Evolutionary conservation across 257 asterid species (phyloP), one percentile per base, ranked within the genome.

Genomic region (Nicotiana obtusifolia): DNA sequence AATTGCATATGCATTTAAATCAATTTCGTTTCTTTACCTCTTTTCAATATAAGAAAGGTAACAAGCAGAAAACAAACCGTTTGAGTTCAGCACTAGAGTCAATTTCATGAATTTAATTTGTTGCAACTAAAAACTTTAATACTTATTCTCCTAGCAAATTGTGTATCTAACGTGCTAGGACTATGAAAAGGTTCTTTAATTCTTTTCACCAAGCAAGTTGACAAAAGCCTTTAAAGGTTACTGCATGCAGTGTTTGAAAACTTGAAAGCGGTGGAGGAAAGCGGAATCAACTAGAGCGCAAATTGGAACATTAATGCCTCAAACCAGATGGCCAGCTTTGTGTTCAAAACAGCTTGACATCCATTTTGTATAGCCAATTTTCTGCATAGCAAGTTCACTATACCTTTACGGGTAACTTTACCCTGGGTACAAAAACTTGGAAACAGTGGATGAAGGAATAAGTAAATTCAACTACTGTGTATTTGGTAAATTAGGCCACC

Each of bases 341-440:
- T 20, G 49, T 11, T 4, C 1, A 41, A 69, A 41, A n/a, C 33
- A 41, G n/a, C 20, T 69, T 41, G 57, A 69, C 3, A 69, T 69
- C 44, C 76, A 67, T 67, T 67, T 67, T 67, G 76, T 47, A 67
- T 35, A 37, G 54, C 76, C 30, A 67, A 67, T 33, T 33, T 67
- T 35, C 10, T 52, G 26, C 53, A 67, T 26, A 67, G 54, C 17
- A 67, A 67, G 76, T 19, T 33, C 3, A 4, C 0, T 9, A 33
- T n/a, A 68, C 22, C 8, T 37, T 68, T 15, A 68, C 31, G 5
- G 77, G 31, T 37, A n/a, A 8, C 76, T 67, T 35, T 26, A 67
- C n/a, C 14, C 31, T n/a, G 2, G 56, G 56, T 68, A 68, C 3
- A 17, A 10, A n/a, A n/a, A 68, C 54, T 35, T 35, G 76, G 28